A percentile compares a stretch with the other conserved stretches of the same genome.
phyloP scores from a whole-genome alignment of 2,329 filamentous ascomycete species.

The Sporothrix variecibatus region DNA sequence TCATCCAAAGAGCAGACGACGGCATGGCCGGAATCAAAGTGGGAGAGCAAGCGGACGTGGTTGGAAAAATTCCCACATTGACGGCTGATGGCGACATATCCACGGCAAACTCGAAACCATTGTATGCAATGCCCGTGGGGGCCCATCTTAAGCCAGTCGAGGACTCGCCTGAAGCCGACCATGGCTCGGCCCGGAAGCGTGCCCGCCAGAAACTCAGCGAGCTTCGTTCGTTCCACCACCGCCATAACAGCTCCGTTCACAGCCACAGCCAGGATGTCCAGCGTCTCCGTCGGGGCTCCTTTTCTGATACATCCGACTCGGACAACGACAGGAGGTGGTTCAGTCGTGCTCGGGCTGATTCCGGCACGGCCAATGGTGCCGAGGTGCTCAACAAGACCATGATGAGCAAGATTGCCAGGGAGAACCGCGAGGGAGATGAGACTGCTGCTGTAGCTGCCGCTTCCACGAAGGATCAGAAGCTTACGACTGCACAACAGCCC shows the following conservation, averaged over 20 bases:
- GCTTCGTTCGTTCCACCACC: slow-evolving; percentile 57
- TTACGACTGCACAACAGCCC: neutral
- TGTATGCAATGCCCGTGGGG: neutral
- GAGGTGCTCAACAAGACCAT: slow-evolving; percentile 64
- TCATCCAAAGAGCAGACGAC: slow-evolving; percentile 36
- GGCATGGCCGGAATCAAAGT: neutral
- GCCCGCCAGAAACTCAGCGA: slow-evolving; percentile 63
- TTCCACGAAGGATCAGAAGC: neutral
- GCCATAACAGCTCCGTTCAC: slow-evolving; percentile 52
- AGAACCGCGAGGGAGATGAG: slow-evolving; percentile 50
- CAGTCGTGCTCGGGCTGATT: slow-evolving; percentile 40
- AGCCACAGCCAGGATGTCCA: slow-evolving; percentile 51
- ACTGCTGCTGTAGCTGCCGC: slow-evolving; percentile 23
- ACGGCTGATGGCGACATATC: slow-evolving; percentile 6
- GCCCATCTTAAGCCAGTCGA: slow-evolving; percentile 26
- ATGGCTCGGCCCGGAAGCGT: slow-evolving; percentile 57
- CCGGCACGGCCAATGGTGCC: slow-evolving; percentile 51
- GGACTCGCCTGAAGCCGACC: slow-evolving; percentile 38
- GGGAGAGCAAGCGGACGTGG: neutral
- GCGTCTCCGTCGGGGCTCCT: slow-evolving; percentile 54
- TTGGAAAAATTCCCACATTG: neutral
- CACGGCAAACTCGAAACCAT: neutral
- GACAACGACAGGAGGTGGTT: slow-evolving; percentile 52
- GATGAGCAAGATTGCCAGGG: slow-evolving; percentile 60
- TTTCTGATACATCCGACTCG: slow-evolving; percentile 65